Evolutionary conservation across 768 basidiomycete genomes (phyloP).

Genomic region (Tricholoma sp.): DNA sequence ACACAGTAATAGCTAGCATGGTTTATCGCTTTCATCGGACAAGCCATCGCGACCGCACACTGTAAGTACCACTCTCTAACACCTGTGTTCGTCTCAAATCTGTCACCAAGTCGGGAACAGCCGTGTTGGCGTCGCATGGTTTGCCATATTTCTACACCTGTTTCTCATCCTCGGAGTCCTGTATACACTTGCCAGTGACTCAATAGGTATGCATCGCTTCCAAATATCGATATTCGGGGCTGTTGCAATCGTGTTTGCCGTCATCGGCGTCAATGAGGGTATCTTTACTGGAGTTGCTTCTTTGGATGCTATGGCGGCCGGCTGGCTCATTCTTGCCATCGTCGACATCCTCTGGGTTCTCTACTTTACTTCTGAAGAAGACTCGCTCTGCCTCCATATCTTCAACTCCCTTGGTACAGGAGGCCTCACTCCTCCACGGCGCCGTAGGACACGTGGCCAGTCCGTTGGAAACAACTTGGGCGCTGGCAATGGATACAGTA

Average conservation of each 20-base stretch:
- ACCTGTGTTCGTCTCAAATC: slow-evolving; percentile 4
- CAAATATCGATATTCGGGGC: slow-evolving; percentile 89
- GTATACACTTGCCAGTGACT: slow-evolving; percentile 79
- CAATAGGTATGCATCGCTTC: slow-evolving; percentile 87
- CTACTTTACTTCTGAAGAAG: slow-evolving; percentile 96
- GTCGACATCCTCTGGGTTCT: slow-evolving; percentile 95
- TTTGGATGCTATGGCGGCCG: slow-evolving; percentile 82
- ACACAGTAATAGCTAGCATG: slow-evolving; percentile 53
- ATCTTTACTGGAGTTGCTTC: slow-evolving; percentile 53
- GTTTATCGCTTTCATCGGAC: slow-evolving; percentile 75
- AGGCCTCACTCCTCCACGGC: slow-evolving; percentile 76
- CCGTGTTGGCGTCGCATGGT: slow-evolving; percentile 68
- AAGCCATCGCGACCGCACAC: slow-evolving; percentile 57
- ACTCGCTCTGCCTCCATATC: slow-evolving; percentile 76
- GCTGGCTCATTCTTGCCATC: slow-evolving; percentile 89
- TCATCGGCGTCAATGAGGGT: slow-evolving; percentile 62
- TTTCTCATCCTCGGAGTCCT: slow-evolving; percentile 69
- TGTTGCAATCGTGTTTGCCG: slow-evolving; percentile 83
- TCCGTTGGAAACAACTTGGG: slow-evolving; percentile 62
- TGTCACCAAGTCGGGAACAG: slow-evolving; percentile 29
- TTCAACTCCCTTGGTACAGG: slow-evolving; percentile 89
- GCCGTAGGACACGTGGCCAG: slow-evolving; percentile 64
- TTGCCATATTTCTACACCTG: slow-evolving; percentile 75
- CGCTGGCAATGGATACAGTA: slow-evolving; percentile 57
- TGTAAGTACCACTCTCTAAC: slow-evolving; percentile 29